These are phyloP conservation scores for Tulasnella sp. DNA, from an alignment of 768 basidiomycete species.

Conservation along the genomic window DNA sequence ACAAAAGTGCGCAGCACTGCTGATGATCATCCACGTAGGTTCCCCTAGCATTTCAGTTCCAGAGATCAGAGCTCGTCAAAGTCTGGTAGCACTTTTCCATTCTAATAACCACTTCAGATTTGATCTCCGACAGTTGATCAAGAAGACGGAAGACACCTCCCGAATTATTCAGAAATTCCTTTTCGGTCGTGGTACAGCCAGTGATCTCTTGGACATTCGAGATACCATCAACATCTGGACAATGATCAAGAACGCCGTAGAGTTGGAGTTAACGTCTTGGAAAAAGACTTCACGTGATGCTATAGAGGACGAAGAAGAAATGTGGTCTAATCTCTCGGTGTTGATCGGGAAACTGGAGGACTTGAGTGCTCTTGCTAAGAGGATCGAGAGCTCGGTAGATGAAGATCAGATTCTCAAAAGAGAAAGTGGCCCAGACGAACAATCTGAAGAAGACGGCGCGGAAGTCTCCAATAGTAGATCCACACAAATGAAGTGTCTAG, in stretches of 20 bases:
- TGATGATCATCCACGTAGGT: conserved; percentile 33
- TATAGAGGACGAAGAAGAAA: not conserved
- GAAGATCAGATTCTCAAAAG: conserved; percentile 22
- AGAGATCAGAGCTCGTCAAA: conserved; percentile 63
- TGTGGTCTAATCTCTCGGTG: conserved; percentile 32
- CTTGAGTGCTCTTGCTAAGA: conserved; percentile 39
- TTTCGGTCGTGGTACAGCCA: conserved; percentile 49
- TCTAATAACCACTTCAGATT: conserved; percentile 46
- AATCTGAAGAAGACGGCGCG: conserved; percentile 17
- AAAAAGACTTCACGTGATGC: not conserved
- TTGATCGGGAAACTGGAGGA: conserved; percentile 41
- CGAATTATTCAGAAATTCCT: conserved; percentile 69
- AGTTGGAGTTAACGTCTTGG: conserved; percentile 32
- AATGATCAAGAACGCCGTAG: conserved; percentile 31
- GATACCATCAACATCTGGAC: conserved; percentile 50
- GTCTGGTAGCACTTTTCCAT: conserved; percentile 61
- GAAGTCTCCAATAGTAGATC: not conserved
- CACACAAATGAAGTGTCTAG: not conserved
- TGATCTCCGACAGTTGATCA: conserved; percentile 46
- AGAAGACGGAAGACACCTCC: conserved; percentile 50
- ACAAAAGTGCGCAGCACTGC: conserved; percentile 13
- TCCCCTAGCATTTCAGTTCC: conserved; percentile 65
- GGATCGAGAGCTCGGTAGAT: conserved; percentile 41
- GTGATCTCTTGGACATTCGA: conserved; percentile 53
- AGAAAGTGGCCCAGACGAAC: conserved; percentile 19